Evolutionary conservation across 2,329 filamentous ascomycete genomes (phyloP).

Genomic region (Penicillium sp.): DNA sequence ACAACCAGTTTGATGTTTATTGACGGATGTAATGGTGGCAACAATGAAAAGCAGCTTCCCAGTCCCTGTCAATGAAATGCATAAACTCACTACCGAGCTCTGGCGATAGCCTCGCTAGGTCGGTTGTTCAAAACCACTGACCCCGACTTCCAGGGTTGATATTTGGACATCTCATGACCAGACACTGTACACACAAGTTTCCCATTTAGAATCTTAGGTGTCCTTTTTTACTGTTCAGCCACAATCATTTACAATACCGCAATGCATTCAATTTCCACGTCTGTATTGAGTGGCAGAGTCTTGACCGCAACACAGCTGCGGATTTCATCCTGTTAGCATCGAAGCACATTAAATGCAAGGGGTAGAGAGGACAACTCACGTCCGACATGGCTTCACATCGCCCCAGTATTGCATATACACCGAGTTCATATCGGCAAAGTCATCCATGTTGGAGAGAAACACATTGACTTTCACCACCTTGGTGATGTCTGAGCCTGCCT

Average conservation of each 20-base stretch:
- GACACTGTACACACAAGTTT: too few species aligned
- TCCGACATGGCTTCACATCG: slow-evolving; percentile 59
- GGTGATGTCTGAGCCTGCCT: slow-evolving; percentile 58
- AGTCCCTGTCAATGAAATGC: too few species aligned
- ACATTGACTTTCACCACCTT: slow-evolving; percentile 69
- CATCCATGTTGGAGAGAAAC: slow-evolving; percentile 65
- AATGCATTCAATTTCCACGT: slow-evolving; percentile 89
- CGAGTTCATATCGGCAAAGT: slow-evolving; percentile 73
- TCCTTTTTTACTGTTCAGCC: too few species aligned
- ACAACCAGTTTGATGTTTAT: neutral
- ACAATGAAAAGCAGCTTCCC: too few species aligned
- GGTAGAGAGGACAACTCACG: slow-evolving; percentile 22
- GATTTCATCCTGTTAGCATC: neutral
- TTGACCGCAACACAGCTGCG: slow-evolving; percentile 79
- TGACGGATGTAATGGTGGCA: neutral
- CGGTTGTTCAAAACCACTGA: too few species aligned
- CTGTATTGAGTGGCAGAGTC: slow-evolving; percentile 80
- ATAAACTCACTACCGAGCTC: neutral
- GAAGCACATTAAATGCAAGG: neutral
- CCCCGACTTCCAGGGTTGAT: too few species aligned
- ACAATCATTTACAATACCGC: slow-evolving; percentile 43
- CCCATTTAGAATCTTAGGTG: too few species aligned
- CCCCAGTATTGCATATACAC: slow-evolving; percentile 62
- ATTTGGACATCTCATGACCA: too few species aligned
- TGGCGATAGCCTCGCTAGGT: too few species aligned